A percentile compares a stretch with the other conserved stretches of the same genome.
Evolutionary conservation across 2,329 filamentous ascomycete genomes (phyloP).

Genomic region (Venturia aucupariae): DNA sequence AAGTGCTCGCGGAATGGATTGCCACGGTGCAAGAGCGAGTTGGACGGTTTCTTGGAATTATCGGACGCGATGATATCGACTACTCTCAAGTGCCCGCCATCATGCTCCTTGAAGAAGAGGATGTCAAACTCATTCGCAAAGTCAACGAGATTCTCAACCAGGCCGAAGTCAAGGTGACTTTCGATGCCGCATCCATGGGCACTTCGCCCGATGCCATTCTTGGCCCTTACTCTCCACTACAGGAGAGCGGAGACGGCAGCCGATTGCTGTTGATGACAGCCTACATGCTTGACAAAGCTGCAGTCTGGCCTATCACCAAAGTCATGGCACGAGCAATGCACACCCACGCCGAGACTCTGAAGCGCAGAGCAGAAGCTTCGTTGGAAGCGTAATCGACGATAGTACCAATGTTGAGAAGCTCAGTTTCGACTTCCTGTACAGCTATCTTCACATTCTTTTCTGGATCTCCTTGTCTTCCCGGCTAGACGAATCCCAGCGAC

Average conservation of each 20-base stretch:
- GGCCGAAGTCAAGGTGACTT: conserved; percentile 70
- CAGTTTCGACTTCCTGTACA: neutral
- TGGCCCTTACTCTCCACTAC: conserved; percentile 48
- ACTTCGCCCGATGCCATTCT: conserved; percentile 40
- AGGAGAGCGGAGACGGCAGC: conserved; percentile 62
- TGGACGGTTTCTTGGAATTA: conserved; percentile 77
- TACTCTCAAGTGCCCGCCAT: conserved; percentile 72
- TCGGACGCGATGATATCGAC: conserved; percentile 76
- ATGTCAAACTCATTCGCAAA: conserved; percentile 75
- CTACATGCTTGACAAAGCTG: conserved; percentile 77
- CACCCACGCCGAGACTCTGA: conserved; percentile 54
- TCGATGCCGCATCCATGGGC: conserved; percentile 27
- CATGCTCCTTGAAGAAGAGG: conserved; percentile 86
- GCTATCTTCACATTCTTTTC: neutral
- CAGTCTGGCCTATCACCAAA: conserved; percentile 82
- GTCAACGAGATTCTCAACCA: conserved; percentile 68
- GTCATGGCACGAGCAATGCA: conserved; percentile 59
- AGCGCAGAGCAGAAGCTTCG: conserved; percentile 48
- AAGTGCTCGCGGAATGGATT: conserved; percentile 90
- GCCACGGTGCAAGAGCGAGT: conserved; percentile 88
- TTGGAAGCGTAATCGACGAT: conserved; percentile 4
- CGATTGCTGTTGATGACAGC: conserved; percentile 79
- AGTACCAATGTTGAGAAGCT: neutral
- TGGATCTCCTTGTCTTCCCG: neutral
- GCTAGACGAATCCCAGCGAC: neutral